Base-by-base conservation (phyloP, 2,329 filamentous ascomycete species). In the Zalaria sp. region DNA sequence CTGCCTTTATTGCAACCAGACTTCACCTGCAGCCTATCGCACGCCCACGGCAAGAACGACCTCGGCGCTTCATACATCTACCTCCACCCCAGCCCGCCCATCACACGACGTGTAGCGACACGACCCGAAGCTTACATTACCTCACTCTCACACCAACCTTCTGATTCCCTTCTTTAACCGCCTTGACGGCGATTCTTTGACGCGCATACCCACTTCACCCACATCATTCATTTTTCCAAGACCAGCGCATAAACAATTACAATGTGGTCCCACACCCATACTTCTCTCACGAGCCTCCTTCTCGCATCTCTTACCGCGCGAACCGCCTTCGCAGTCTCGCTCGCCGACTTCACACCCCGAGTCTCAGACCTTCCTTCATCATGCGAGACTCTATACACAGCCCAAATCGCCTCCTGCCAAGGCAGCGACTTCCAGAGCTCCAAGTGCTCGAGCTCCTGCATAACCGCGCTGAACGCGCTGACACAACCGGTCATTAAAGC, bases 281-380 rank as follows among this genome's bases (percentile, higher is more conserved):
- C n/a, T 3, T n/a, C n/a, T n/a, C 7, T n/a, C 29, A 7, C 29
- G 7, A 7, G 7, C 7, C 2, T 32, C 29, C 29, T 32, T n/a
- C 29, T 32, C 29, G 29, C 29, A 7, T 7, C 29, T 3, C 2
- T n/a, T n/a, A 3, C 29, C n/a, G 7, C n/a, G 2, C 2, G 29
- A 32, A 7, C 29, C 7, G 43, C 51, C 11, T 43, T 52, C 36
- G 53, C 64, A n/a, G 62, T 67, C 34, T 59, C 60, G 25, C 63
- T 70, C 32, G 53, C 59, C 27, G 63, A 65, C 51, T 69, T 70
- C 51, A 58, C 57, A 2, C 65, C 65, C 18, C 57, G 58, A 32
- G 56, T 64, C 47, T 51, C 58, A 5, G 55, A 60, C 43, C 59
- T 69, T 4, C 59, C 63, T 4, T 34, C 49, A 9, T 40, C 48